These are phyloP conservation scores for Amphirosellinia nigrospora DNA, from an alignment of 495 filamentous ascomycete genomes.

Conservation along the genomic window DNA sequence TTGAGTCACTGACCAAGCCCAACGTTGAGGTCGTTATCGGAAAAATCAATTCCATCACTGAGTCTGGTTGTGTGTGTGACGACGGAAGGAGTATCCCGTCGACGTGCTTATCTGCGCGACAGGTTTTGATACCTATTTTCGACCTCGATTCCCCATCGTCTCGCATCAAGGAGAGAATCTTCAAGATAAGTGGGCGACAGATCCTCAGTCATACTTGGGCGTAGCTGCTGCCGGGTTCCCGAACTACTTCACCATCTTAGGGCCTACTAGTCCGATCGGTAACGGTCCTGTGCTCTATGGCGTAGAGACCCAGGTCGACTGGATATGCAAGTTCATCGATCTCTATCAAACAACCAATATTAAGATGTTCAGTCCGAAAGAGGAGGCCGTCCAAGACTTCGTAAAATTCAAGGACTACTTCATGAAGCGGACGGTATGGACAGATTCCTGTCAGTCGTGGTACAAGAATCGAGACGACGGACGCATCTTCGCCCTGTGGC, in stretches of 20 bases:
- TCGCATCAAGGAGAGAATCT: conserved; percentile 51
- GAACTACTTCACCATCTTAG: conserved; percentile 58
- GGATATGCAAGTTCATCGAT: conserved; percentile 52
- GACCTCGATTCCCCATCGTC: conserved; percentile 60
- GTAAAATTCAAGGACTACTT: conserved; percentile 49
- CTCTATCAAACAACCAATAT: conserved; percentile 56
- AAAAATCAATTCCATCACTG: conserved; percentile 55
- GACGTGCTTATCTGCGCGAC: conserved; percentile 65
- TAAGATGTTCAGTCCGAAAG: conserved; percentile 50
- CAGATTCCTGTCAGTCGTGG: conserved; percentile 54
- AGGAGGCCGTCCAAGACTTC: conserved; percentile 49
- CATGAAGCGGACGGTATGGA: conserved; percentile 55
- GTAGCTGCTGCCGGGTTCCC: conserved; percentile 61
- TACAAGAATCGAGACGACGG: conserved; percentile 54
- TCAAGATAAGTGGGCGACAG: conserved; percentile 54
- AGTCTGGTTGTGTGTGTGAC: conserved; percentile 52
- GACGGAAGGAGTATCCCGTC: conserved; percentile 51
- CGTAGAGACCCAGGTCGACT: conserved; percentile 35
- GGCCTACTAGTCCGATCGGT: conserved; percentile 38
- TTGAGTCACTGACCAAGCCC: conserved; percentile 61
- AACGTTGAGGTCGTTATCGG: conserved; percentile 60
- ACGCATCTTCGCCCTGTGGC: conserved; percentile 52
- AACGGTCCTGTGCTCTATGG: conserved; percentile 37
- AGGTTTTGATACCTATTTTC: conserved; percentile 60
- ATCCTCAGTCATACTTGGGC: conserved; percentile 60